Evolutionary conservation across 305 asterid genomes (phyloP).

Genomic region (Ajuga reptans): DNA sequence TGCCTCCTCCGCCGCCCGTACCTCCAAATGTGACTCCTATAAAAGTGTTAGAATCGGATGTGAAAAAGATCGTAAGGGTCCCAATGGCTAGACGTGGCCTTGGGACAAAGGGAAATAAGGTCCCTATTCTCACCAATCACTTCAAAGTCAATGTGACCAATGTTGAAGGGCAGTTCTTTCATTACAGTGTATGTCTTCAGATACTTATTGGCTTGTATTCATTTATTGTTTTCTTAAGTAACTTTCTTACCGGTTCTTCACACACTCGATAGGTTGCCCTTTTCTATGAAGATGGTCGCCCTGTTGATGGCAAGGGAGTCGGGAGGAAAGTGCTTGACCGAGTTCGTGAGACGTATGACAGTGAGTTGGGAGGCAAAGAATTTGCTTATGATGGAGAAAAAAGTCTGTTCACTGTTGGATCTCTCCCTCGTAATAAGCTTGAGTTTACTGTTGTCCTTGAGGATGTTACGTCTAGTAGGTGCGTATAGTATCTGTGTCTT

Average conservation of each 20-base stretch:
- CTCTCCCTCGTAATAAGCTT: constrained; percentile 60
- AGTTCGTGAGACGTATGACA: constrained; percentile 50
- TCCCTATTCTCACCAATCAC: constrained; percentile 62
- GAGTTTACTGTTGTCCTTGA: constrained; percentile 72
- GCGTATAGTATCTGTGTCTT: background rate
- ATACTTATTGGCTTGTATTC: background rate
- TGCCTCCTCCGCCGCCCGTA: constrained; percentile 57
- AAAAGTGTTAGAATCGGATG: constrained; percentile 31
- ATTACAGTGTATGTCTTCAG: constrained; percentile 54
- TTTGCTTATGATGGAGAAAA: constrained; percentile 86
- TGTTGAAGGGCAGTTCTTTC: constrained; percentile 57
- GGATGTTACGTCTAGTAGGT: constrained; percentile 58
- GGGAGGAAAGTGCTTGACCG: constrained; percentile 63
- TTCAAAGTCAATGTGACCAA: constrained; percentile 58
- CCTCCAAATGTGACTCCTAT: constrained; percentile 41
- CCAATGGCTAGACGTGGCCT: constrained; percentile 70
- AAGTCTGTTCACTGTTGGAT: constrained; percentile 61
- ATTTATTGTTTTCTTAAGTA: background rate
- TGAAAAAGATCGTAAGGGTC: constrained; percentile 31
- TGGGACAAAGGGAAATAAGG: constrained; percentile 59
- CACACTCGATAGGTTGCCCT: constrained; percentile 47
- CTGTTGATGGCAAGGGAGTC: constrained; percentile 63
- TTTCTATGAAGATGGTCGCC: constrained; percentile 64
- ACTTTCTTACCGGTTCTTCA: background rate
- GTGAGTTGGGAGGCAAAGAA: constrained; percentile 56